Evolutionary conservation across 116 monocot species (phyloP).

Genomic region (Thalassia testudinum): DNA sequence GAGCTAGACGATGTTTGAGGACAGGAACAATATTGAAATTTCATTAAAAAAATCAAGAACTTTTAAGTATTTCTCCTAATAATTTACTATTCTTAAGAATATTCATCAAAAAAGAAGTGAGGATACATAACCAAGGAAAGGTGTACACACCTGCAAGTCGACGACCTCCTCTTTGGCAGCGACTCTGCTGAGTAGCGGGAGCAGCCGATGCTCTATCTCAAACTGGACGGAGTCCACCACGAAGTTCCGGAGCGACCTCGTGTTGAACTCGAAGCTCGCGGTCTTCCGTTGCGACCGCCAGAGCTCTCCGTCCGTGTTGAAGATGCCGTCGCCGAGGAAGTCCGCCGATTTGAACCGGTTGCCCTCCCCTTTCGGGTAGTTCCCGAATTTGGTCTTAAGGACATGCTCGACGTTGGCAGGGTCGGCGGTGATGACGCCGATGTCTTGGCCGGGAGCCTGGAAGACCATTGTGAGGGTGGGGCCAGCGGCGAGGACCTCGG

Average conservation of each 20-base stretch:
- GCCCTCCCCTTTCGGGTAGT: constrained; percentile 39
- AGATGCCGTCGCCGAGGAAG: constrained; percentile 44
- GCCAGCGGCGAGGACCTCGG: constrained; percentile 9
- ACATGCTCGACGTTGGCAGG: constrained; percentile 39
- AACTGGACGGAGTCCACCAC: constrained; percentile 13
- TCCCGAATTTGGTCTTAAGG: constrained; percentile 26
- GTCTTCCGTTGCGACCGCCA: constrained; percentile 32
- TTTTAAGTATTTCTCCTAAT: no score
- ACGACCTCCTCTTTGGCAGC: not conserved
- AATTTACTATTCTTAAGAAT: no score
- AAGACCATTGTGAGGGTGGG: constrained; percentile 18
- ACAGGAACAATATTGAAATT: no score
- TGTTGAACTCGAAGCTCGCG: constrained; percentile 41
- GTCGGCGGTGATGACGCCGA: constrained; percentile 29
- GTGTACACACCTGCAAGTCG: constrained; percentile 23
- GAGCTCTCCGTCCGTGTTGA: constrained; percentile 35
- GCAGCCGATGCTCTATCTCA: not conserved
- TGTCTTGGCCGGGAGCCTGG: constrained; percentile 2
- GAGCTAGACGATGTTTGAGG: no score
- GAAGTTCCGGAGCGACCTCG: constrained; percentile 26
- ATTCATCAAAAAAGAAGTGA: no score
- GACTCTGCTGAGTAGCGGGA: constrained; percentile 2
- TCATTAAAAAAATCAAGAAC: no score
- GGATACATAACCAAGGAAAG: no score
- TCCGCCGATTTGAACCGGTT: constrained; percentile 2